Evolutionary conservation across 2,329 filamentous ascomycete species (phyloP), one percentile per base, ranked within the genome.

Genomic region (Colletotrichum paranaense): DNA sequence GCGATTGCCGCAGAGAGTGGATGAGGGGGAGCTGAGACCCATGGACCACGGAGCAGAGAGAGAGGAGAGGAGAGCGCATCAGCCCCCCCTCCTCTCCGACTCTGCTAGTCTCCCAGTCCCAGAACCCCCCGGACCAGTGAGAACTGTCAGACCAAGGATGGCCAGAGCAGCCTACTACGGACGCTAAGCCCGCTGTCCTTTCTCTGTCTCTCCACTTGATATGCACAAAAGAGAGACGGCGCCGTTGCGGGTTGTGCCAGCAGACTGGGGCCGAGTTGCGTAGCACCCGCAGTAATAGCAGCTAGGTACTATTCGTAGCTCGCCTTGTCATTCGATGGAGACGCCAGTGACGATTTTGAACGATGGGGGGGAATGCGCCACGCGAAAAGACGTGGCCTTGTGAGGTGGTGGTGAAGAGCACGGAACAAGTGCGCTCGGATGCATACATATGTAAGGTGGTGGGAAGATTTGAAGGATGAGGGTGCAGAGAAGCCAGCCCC

Each of bases 1-100:
- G 62, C 56, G 71, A 62, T 49, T 73, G 71, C 71, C 60, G 71
- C 71, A 66, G 62, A 70, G 67, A 73, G 71, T 71, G 71, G 71
- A 71, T 60, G 69, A 70, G 57, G 68, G 62, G 71, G 71, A 65
- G 60, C 69, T 69, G 65, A 64, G 69, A 72, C 69, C 68, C 32
- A 60, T 60, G 26, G 38, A 3, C 16, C 38, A 42, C 16, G 38
- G 38, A 42, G 38, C 38, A 42, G 0, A 42, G 35, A 42, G 35
- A 38, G 35, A 26, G 4, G 53, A 67, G 63, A 32, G 24, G 32
- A 22, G 63, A 24, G 24, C 32, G 30, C 52, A 26, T 28, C 28
- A 35, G 55, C 28, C 64, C 42, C 56, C 56, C 11, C 32, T 57
- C 38, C 38, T 19, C 38, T 42, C 38, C 38, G 16, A 42, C 1